These are phyloP conservation scores for Diutina catenulata DNA, from an alignment of 1,139 yeast species.

Conservation along the genomic window DNA sequence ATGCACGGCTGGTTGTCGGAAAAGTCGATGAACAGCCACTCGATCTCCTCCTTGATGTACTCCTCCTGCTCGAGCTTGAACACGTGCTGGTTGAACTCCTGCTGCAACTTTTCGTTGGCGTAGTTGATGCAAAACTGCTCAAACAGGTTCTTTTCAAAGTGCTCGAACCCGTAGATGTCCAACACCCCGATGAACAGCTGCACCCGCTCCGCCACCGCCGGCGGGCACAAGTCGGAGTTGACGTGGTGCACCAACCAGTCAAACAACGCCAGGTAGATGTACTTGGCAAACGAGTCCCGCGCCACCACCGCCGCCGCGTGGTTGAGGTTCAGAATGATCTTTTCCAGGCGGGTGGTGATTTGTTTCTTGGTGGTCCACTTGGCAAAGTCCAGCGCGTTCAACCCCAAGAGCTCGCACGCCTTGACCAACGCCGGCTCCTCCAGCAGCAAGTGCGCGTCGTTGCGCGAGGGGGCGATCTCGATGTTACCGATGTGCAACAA, in stretches of 20 bases:
- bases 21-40: slow-evolving; percentile 95
- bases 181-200: slow-evolving; percentile 86
- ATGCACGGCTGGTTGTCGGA: slow-evolving; percentile 97
- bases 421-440: slow-evolving; percentile 79
- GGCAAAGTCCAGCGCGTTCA: slow-evolving; percentile 63
- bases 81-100: slow-evolving; percentile 94
- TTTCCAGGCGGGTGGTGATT: slow-evolving; percentile 85
- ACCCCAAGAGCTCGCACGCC: slow-evolving; percentile 79
- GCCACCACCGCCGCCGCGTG: slow-evolving; percentile 84
- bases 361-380: slow-evolving; percentile 94
- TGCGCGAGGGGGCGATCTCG: slow-evolving; percentile 75
- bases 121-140: slow-evolving; percentile 97
- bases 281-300: slow-evolving; percentile 92
- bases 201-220: slow-evolving; percentile 46
- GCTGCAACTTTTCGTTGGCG: slow-evolving; percentile 95
- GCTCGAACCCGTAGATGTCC: slow-evolving; percentile 97
- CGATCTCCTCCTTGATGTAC: slow-evolving; percentile 81
- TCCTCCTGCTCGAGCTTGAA: slow-evolving; percentile 96
- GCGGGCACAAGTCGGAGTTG: slow-evolving; percentile 71
- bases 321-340: slow-evolving; percentile 73
- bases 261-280: slow-evolving; percentile 81
- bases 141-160: slow-evolving; percentile 85
- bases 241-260: slow-evolving; percentile 91
- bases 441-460: slow-evolving; percentile 68
- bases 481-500: slow-evolving; percentile 90